Conservation (phyloP, 2,329 filamentous ascomycete species). For the Dothistroma septosporum region DNA sequence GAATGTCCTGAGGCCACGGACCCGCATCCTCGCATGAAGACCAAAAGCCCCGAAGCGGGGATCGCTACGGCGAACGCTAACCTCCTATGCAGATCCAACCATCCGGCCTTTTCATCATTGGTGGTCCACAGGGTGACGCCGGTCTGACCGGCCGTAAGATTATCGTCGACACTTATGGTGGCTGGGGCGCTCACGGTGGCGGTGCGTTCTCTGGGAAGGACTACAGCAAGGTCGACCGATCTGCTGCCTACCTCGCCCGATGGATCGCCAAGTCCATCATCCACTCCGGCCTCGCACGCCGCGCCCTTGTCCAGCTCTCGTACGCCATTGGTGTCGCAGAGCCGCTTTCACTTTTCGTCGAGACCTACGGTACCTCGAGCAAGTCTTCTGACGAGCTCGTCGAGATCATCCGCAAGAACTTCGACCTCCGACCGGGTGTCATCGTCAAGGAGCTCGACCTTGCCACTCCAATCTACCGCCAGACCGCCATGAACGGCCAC, state of each 20-base stretch:
- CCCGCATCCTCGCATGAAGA: neutral
- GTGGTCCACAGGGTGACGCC: constrained; percentile 97
- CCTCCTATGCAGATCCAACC: constrained; percentile 69
- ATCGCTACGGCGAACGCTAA: constrained; percentile 6
- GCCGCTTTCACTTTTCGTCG: constrained; percentile 95
- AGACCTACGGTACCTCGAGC: constrained; percentile 90
- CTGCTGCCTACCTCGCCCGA: constrained; percentile 91
- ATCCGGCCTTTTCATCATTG: constrained; percentile 97
- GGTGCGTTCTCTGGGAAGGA: constrained; percentile 99
- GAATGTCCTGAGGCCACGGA: neutral
- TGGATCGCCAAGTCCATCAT: constrained; percentile 99
- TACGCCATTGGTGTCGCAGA: constrained; percentile 99
- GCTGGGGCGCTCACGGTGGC: constrained; percentile 99
- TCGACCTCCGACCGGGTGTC: constrained; percentile 95
- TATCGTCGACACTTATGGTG: constrained; percentile 99
- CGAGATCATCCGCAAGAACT: constrained; percentile 90
- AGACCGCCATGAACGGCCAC: constrained; percentile 99
- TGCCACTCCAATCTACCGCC: constrained; percentile 92
- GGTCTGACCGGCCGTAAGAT: constrained; percentile 99
- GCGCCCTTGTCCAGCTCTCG: constrained; percentile 93
- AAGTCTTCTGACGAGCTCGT: constrained; percentile 91
- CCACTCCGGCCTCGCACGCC: constrained; percentile 79
- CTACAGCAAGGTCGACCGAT: constrained; percentile 99
- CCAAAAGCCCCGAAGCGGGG: neutral
- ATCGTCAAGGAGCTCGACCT: constrained; percentile 97